Base-by-base conservation (phyloP, 2,329 filamentous ascomycete species). In the Lasiodiplodia theobromae region DNA sequence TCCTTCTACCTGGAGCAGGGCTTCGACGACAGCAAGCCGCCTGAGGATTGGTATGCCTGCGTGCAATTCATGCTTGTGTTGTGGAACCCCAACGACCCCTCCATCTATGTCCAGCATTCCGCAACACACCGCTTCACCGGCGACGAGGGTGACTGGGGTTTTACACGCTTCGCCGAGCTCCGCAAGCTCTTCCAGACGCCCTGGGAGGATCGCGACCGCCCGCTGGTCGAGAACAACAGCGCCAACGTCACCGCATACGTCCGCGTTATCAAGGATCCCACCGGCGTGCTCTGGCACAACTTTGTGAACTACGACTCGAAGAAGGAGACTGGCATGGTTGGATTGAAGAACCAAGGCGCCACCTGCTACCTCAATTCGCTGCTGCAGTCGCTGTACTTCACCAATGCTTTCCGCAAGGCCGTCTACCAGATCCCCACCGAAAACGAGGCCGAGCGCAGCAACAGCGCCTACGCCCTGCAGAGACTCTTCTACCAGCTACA, bases 1-100 rank as follows among this genome's bases (percentile, higher is more conserved):
- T 98, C 96, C 6, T 93, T 99, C 78, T 99, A 98, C 80, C 88
- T 99, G 25, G 96, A 99, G 79, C 96, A 98, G 79, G 96, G 93
- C 54, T 97, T 92, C 81, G 60, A 64, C 11, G 91, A 93, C 37
- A 85, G 91, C 23, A 88, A 89, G 70, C 87, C 95, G 12, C 93
- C 95, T 14, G 92, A 97, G 54, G 92, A 97, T 77, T 99, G 95
- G 93, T 96, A 94, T 80, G 95, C 93, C 74, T 99, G 96, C 77
- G 93, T 97, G 54, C 96, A 98, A 78, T 99, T 99, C 80, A 91
- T 92, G 69, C 85, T 99, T 60, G 95, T 98, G 4, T 85, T 99
- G 67, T 97, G 93, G 91, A 99, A 98, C 79, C 91, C 91, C 56
- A 93, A 95, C 76, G 93, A 97, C 74, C 95, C 96, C n/a, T 89